phyloP scores from a whole-genome alignment of 1,284 basidiomycete genomes.

The Cutaneotrichosporon dermatis region DNA sequence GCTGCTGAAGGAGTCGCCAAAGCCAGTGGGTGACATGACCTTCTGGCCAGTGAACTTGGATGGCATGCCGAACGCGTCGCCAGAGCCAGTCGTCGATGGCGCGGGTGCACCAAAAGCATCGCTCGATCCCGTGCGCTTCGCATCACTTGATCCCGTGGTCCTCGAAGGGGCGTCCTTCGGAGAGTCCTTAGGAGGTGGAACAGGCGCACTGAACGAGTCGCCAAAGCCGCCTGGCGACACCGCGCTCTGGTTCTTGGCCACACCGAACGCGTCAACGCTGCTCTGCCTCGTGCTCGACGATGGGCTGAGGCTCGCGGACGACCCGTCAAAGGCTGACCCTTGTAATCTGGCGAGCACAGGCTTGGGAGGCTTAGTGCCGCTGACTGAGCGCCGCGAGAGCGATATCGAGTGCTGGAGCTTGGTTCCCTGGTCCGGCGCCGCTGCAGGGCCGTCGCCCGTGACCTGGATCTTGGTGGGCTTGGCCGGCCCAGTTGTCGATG shows the following conservation, averaged over 20 bases:
- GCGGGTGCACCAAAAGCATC: too few relatives aligned
- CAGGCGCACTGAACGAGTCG: constrained; percentile 3
- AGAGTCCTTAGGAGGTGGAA: too few relatives aligned
- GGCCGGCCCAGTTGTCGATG: neutral
- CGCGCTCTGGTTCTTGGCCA: constrained; percentile 6
- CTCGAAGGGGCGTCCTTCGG: too few relatives aligned
- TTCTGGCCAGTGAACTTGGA: too few relatives aligned
- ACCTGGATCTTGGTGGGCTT: constrained; percentile 25
- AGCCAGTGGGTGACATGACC: constrained; percentile 11
- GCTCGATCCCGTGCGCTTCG: too few relatives aligned
- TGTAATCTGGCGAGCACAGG: constrained; percentile 1
- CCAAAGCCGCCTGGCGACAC: constrained; percentile 12
- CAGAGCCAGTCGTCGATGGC: neutral
- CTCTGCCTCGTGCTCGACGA: neutral
- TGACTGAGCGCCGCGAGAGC: constrained; percentile 11
- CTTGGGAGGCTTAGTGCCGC: constrained; percentile 19
- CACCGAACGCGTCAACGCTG: constrained; percentile 35
- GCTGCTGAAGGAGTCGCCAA: constrained; percentile 15
- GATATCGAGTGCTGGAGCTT: constrained; percentile 6
- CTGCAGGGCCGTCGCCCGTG: too few relatives aligned
- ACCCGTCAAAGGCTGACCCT: neutral
- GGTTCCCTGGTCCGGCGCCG: neutral
- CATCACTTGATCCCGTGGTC: too few relatives aligned
- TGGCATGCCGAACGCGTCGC: neutral
- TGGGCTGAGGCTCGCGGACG: constrained; percentile 5